Evolutionary conservation across 768 basidiomycete species (phyloP), one percentile per base, ranked within the genome.

Genomic region (Amanita pseudoporphyria): DNA sequence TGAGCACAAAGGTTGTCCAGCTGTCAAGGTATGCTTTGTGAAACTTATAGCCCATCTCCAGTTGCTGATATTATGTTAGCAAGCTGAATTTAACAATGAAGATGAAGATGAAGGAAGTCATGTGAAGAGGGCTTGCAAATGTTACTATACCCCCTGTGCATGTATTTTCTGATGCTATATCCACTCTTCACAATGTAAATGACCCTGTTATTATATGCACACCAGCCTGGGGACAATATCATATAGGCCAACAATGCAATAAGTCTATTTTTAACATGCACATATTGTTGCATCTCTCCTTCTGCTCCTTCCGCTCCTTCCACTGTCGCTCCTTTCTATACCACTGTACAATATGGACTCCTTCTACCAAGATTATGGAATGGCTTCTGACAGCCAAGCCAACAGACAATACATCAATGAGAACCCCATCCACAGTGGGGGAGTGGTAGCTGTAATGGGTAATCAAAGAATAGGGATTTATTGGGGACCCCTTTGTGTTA

Each of bases 391-490:
- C n/a, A n/a, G 42, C 13, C 42, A 44, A 44, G 22, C 42, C 22
- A 44, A 44, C 16, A 44, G 42, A 44, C 42, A 44, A 44, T 44
- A 30, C 42, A 30, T n/a, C 12, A 44, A 44, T 30, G 26, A 26
- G 26, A 44, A 44, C 26, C 26, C 42, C 14, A 26, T 44, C 30
- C 42, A 44, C 13, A 30, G 26, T 44, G 24, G 42, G 30, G 42
- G 26, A n/a, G n/a, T n/a, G n/a, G n/a, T n/a, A n/a, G n/a, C n/a
- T n/a, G n/a, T n/a, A n/a, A n/a, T n/a, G n/a, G n/a, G n/a, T n/a
- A n/a, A n/a, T n/a, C n/a, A n/a, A n/a, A n/a, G n/a, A n/a, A n/a
- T n/a, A n/a, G n/a, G n/a, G n/a, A n/a, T n/a, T n/a, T n/a, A n/a
- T n/a, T n/a, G n/a, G n/a, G n/a, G n/a, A n/a, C n/a, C n/a, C n/a